Base-by-base conservation (phyloP, 2,329 filamentous ascomycete genomes). In the Fusarium aywerte region DNA sequence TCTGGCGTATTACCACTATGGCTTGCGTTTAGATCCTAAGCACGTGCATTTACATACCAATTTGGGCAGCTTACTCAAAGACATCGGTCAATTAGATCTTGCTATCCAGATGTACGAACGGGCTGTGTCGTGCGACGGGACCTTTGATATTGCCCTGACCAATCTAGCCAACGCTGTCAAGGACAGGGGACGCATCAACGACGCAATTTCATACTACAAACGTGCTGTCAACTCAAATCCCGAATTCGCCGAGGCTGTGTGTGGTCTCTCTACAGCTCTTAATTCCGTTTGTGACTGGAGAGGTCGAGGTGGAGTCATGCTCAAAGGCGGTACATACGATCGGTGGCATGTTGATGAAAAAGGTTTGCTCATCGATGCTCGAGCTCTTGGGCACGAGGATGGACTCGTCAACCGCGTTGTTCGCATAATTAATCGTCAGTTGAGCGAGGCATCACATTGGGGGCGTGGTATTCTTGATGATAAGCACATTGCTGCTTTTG, bases 31-130 rank as follows among this genome's bases (percentile, higher is more conserved):
- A 10, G 96, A 99, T 75, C 84, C 89, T 5, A 90, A 92, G 59
- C 96, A 99, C 78, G 96, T 97, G 12, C 96, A 99, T 78, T 86
- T 99, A 3, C 97, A 97, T 78, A 99, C 96, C 2, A 99, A 99
- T 69, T 84, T 99, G 3, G 96, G 96, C 10, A 98, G 96, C 75
- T 81, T 99, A 29, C 84, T 99, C 40, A 99, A 99, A 75, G 96
- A 99, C 72, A 96, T 98, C 69, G 96, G 96, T 0, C 95, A 98
- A 71, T 84, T 99, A 15, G 90, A 93, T 69, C 87, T 92, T 45
- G 96, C 96, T 1, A 97, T 99, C 71, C 89, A 90, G 68, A 98
- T 99, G 95, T 99, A 99, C 75, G 93, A 98, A 79, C 90, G 93
- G 69, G 96, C 96, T 12, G 96, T 99, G 15, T 85, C 87, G 4